Base-by-base conservation (phyloP, 2,329 filamentous ascomycete genomes). In the Hymenoscyphus scutula region DNA sequence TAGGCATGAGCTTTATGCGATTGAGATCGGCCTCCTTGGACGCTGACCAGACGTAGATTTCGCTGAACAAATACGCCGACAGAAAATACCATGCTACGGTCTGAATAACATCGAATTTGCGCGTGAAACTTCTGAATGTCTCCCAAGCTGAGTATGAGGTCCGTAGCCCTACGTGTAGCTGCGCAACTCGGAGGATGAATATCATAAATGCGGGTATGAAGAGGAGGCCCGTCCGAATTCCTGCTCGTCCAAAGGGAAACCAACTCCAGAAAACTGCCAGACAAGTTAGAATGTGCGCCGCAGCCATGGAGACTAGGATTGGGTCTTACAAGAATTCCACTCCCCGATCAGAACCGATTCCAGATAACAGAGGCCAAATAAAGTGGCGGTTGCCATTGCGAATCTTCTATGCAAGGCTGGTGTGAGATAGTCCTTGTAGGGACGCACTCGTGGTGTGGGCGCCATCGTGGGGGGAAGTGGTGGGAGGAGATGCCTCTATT, bases 401-500 rank as follows among this genome's bases (percentile, higher is more conserved):
- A 97, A 98, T 71, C 92, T 86, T 71, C 90, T 84, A 76, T 98
- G 94, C 67, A 97, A 81, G 59, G 90, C 88, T 57, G 94, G 93
- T 65, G 94, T 96, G 69, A 97, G 80, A 76, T 96, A 96, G 79
- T 97, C 91, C 81, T 81, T 75, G 72, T 78, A 77, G 66, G 74
- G 72, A 68, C 69, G 74, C 68, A 72, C 72, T 68, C 70, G 65
- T 54, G 65, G 64, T 41, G 72, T 64, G 64, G 73, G 68, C 61
- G 76, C 71, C 70, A 73, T 73, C 60, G 57, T 69, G 63, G 58
- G 25, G 51, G 53, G n/a, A 23, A 41, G 25, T n/a, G 27, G 25
- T 25, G 27, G 30, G 56, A 51, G 62, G 29, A 29, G 19, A 23
- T 53, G 41, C 10, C 56, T 37, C 38, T 51, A 41, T 7, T n/a